Base-by-base conservation (phyloP, 2,329 filamentous ascomycete genomes). In the Aspergillus nomiae region DNA sequence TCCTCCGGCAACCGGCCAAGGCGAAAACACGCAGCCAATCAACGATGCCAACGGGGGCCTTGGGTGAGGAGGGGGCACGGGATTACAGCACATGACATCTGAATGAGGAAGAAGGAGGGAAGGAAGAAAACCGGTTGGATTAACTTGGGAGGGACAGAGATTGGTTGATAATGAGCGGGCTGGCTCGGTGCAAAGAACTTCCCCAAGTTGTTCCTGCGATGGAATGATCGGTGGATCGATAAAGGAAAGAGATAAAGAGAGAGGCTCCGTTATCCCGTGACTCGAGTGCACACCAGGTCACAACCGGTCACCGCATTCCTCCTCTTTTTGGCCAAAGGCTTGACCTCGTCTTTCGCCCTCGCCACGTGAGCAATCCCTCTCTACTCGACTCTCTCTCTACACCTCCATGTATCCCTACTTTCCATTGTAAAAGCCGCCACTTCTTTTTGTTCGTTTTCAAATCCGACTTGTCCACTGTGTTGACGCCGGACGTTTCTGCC, bases 321-420 rank as follows among this genome's bases (percentile, higher is more conserved):
- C 66, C 66, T 64, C 65, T 68, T 68, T 65, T 67, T 68, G 65
- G 28, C 26, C 38, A n/a, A 32, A 48, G 51, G 24, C 60, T 58
- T 61, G 38, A 60, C 55, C 64, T 65, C 61, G 57, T 64, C 61
- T 58, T 66, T 64, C 67, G 69, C 69, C 65, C 69, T 70, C 70
- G 73, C 77, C 77, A 79, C 77, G 77, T 80, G 77, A 80, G 76
- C 72, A 72, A 66, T 71, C 72, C 70, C 70, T 74, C 70, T 73
- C 69, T 73, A 74, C 73, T 72, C 71, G 70, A 68, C 71, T 75
- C 69, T 67, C 67, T 70, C 66, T 68, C 64, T 71, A 68, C 70
- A 69, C 72, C 67, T 69, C 70, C 67, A 66, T 67, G 64, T 66
- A 66, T 70, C 64, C 67, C 68, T 70, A 71, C 69, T 69, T 75